A percentile compares a stretch with the other conserved stretches of the same genome.
phyloP scores from a whole-genome alignment of 257 asterid species.

The Solanum pinnatisectum region DNA sequence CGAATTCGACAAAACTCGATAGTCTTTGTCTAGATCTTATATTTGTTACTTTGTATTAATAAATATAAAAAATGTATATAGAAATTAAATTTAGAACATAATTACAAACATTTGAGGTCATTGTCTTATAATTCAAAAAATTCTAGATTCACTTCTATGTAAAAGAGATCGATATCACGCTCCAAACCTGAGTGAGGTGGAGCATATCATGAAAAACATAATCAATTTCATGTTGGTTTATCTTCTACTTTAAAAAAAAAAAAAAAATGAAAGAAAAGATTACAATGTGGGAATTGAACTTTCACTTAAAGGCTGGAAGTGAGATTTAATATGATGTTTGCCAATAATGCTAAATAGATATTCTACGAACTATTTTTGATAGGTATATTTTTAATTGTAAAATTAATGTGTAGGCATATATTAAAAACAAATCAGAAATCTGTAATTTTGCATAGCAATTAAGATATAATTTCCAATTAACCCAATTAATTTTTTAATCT shows the following conservation, averaged over 20 bases:
- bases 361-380: too few relatives aligned
- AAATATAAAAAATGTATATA: too few relatives aligned
- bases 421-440: too few relatives aligned
- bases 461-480: not conserved
- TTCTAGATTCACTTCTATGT: not conserved
- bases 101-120: not conserved
- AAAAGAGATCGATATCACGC: not conserved
- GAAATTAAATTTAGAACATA: not conserved
- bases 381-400: too few relatives aligned
- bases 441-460: not conserved
- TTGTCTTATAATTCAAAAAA: not conserved
- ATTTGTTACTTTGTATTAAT: not conserved
- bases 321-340: too few relatives aligned
- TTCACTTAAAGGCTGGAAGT: too few relatives aligned
- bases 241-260: too few relatives aligned
- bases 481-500: not conserved
- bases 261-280: too few relatives aligned
- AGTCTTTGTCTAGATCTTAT: not conserved
- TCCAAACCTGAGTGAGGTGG: not conserved
- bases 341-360: not conserved
- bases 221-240: too few relatives aligned
- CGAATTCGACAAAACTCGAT: not conserved
- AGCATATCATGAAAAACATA: too few relatives aligned
- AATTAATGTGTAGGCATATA: not conserved
- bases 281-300: too few relatives aligned